phyloP scores from a whole-genome alignment of 177 flowering plant genomes.

The Vitis hybrid region DNA sequence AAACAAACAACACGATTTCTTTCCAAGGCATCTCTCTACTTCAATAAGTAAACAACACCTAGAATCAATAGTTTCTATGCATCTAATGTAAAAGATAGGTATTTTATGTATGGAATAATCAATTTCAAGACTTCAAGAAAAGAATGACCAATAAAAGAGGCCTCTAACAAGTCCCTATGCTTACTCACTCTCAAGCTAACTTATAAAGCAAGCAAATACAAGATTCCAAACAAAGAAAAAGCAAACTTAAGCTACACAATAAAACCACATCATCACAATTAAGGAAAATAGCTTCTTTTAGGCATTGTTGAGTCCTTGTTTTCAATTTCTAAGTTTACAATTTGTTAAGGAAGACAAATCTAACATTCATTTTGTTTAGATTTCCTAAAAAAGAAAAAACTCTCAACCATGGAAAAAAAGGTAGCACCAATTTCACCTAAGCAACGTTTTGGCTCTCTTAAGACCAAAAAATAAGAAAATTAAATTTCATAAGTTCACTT shows the following conservation, averaged over 20 bases:
- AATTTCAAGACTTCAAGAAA: conserved; percentile 24
- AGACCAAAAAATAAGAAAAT: neutral
- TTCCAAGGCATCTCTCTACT: conserved; percentile 29
- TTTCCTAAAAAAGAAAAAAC: too few species aligned
- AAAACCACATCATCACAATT: neutral
- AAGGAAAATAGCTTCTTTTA: too few species aligned
- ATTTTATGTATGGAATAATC: neutral
- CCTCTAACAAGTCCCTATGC: neutral
- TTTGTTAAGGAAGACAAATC: too few species aligned
- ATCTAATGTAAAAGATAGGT: conserved; percentile 7
- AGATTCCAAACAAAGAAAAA: conserved; percentile 21
- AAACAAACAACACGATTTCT: conserved; percentile 25
- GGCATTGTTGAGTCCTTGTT: too few species aligned
- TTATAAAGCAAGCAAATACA: conserved; percentile 25
- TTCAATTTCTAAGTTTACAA: too few species aligned
- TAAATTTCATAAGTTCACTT: neutral
- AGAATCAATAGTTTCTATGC: conserved; percentile 13
- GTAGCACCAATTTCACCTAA: too few species aligned
- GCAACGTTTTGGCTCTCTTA: too few species aligned
- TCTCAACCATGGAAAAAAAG: too few species aligned
- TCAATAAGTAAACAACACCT: conserved; percentile 27
- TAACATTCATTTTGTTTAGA: too few species aligned
- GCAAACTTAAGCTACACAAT: conserved; percentile 9
- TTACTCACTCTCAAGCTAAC: conserved; percentile 16
- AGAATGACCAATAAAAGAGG: conserved; percentile 22